These are phyloP conservation scores for Fistulifera solaris DNA, from an alignment of 108 stramenopile genomes.

Conservation along the genomic window DNA sequence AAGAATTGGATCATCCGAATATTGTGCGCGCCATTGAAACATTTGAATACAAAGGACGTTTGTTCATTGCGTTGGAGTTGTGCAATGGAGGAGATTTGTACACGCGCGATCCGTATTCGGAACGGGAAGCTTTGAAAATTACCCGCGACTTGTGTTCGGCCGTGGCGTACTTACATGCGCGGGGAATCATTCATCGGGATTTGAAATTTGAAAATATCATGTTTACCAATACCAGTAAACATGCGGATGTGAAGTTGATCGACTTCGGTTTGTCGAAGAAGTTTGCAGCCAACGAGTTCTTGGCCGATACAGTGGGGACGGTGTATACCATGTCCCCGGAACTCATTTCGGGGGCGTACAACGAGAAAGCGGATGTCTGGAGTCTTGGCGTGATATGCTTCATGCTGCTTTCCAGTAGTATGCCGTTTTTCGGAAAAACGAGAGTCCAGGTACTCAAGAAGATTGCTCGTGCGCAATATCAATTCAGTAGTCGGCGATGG, in stretches of 20 bases:
- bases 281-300: constrained; percentile 17
- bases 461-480: constrained; percentile 43
- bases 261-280: constrained; percentile 50
- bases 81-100: constrained; percentile 84
- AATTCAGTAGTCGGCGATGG: constrained; percentile 52
- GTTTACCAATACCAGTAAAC: constrained; percentile 37
- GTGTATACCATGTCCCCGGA: constrained; percentile 38
- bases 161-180: constrained; percentile 44
- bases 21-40: constrained; percentile 74
- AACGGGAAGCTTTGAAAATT: constrained; percentile 52
- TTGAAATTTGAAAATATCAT: constrained; percentile 51
- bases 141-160: constrained; percentile 42
- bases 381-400: constrained; percentile 65
- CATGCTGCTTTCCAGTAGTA: constrained; percentile 62
- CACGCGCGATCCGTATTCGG: constrained; percentile 72
- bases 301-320: constrained; percentile 56
- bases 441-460: constrained; percentile 35
- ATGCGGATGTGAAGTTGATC: constrained; percentile 56
- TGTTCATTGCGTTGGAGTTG: constrained; percentile 85
- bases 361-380: constrained; percentile 76
- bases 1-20: constrained; percentile 77
- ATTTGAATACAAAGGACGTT: constrained; percentile 45
- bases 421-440: constrained; percentile 60
- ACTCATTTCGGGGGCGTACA: constrained; percentile 59
- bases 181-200: constrained; percentile 51